These are phyloP conservation scores for Pittosporum tobira DNA, from an alignment of 129 eudicot species.

Conservation along the genomic window DNA sequence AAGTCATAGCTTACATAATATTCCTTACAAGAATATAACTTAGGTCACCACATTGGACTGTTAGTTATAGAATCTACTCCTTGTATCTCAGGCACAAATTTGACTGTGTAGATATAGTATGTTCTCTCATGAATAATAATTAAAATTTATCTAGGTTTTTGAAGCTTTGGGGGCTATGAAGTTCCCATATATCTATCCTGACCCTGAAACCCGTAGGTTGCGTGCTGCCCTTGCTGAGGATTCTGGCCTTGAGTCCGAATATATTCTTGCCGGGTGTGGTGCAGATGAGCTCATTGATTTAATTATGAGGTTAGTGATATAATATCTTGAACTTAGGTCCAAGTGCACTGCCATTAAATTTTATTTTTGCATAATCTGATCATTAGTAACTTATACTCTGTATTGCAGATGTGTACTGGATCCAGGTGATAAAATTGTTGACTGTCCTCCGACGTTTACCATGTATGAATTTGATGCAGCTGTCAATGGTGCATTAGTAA, in stretches of 20 bases:
- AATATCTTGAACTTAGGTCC: background rate
- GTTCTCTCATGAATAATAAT: background rate
- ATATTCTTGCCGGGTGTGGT: constrained; percentile 92
- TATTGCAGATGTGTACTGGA: constrained; percentile 46
- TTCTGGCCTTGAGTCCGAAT: constrained; percentile 83
- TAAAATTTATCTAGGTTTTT: constrained; percentile 47
- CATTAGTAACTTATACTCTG: too few species aligned
- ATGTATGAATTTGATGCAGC: constrained; percentile 64
- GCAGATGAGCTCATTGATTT: constrained; percentile 99
- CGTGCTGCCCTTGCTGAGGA: constrained; percentile 95
- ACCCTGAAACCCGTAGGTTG: constrained; percentile 87
- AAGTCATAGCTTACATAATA: constrained; percentile 9
- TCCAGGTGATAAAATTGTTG: constrained; percentile 58
- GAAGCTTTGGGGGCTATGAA: constrained; percentile 85
- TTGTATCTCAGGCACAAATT: background rate
- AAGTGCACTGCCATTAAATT: background rate
- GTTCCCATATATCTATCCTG: constrained; percentile 94
- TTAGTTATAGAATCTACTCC: background rate
- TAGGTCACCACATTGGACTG: background rate
- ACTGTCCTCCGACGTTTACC: constrained; percentile 62
- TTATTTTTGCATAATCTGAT: background rate
- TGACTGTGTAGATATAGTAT: background rate
- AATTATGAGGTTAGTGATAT: constrained; percentile 69
- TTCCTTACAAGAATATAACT: constrained; percentile 2
- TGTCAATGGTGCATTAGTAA: constrained; percentile 48